Percentiles rank a stretch among this genome's conserved stretches.
Evolutionary conservation across 768 basidiomycete species (phyloP).

Genomic region (Hypholoma fasciculare): DNA sequence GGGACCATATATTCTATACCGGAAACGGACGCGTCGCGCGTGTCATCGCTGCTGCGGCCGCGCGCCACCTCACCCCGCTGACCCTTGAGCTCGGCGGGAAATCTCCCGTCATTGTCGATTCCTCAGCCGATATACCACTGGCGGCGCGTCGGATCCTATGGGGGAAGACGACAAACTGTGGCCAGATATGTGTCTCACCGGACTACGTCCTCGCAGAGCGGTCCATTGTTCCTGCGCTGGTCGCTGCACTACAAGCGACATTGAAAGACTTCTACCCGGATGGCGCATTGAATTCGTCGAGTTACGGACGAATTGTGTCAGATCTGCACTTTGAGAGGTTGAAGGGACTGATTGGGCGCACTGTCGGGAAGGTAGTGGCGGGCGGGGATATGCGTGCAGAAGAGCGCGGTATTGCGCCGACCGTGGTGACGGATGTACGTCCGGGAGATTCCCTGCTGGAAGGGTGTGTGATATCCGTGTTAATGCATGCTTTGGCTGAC

Average conservation of each 20-base stretch:
- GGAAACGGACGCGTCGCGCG: slow-evolving; percentile 46
- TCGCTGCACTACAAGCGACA: slow-evolving; percentile 42
- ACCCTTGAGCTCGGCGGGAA: slow-evolving; percentile 61
- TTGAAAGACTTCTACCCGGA: slow-evolving; percentile 54
- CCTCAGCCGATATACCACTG: slow-evolving; percentile 33
- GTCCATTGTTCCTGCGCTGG: slow-evolving; percentile 44
- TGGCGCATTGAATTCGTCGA: slow-evolving; percentile 42
- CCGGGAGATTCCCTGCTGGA: slow-evolving; percentile 60
- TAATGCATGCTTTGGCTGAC: neutral
- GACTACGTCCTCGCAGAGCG: slow-evolving; percentile 44
- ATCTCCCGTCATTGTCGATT: slow-evolving; percentile 44
- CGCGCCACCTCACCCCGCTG: slow-evolving; percentile 52
- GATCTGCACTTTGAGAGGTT: slow-evolving; percentile 55
- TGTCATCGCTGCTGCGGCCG: slow-evolving; percentile 51
- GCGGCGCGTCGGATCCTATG: slow-evolving; percentile 66
- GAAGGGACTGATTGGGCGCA: slow-evolving; percentile 47
- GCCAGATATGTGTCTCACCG: slow-evolving; percentile 69
- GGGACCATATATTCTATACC: slow-evolving; percentile 46
- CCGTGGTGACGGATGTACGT: slow-evolving; percentile 55
- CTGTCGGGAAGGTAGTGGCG: slow-evolving; percentile 55
- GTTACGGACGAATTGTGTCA: slow-evolving; percentile 54
- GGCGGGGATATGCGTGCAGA: slow-evolving; percentile 37
- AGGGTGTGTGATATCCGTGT: slow-evolving; percentile 38
- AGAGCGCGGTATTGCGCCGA: slow-evolving; percentile 55
- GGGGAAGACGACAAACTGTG: slow-evolving; percentile 66